These are phyloP conservation scores for Casuarina glauca DNA, from an alignment of 306 rosid species.

Conservation along the genomic window DNA sequence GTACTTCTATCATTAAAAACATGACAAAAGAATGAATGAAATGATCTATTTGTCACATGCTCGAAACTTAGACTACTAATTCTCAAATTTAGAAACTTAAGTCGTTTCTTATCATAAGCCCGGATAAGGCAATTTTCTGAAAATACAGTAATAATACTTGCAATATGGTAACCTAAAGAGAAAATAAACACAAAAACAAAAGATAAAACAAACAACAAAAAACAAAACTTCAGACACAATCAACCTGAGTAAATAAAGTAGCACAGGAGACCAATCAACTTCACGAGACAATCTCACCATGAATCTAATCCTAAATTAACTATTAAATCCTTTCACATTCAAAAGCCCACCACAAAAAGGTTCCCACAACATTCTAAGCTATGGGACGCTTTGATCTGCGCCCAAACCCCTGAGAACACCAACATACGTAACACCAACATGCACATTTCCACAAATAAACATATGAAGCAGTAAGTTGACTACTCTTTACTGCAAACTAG, in stretches of 20 bases:
- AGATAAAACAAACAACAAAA: no score
- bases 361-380: background rate
- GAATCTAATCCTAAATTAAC: no score
- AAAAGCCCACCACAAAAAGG: background rate
- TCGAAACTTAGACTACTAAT: no score
- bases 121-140: no score
- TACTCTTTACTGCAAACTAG: background rate
- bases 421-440: background rate
- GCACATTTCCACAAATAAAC: constrained; percentile 4
- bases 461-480: background rate
- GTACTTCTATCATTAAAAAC: no score
- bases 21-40: no score
- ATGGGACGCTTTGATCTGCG: background rate
- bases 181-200: background rate
- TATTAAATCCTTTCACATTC: no score
- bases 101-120: no score
- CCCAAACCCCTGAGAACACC: background rate
- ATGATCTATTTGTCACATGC: no score
- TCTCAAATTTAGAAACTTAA: no score
- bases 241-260: no score
- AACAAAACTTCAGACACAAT: no score
- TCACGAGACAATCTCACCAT: background rate
- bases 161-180: background rate
- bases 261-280: background rate
- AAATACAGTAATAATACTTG: background rate